A percentile compares a stretch with the other conserved stretches of the same genome.
phyloP scores from a whole-genome alignment of 2,329 filamentous ascomycete genomes.

The Xylariaceae sp. region DNA sequence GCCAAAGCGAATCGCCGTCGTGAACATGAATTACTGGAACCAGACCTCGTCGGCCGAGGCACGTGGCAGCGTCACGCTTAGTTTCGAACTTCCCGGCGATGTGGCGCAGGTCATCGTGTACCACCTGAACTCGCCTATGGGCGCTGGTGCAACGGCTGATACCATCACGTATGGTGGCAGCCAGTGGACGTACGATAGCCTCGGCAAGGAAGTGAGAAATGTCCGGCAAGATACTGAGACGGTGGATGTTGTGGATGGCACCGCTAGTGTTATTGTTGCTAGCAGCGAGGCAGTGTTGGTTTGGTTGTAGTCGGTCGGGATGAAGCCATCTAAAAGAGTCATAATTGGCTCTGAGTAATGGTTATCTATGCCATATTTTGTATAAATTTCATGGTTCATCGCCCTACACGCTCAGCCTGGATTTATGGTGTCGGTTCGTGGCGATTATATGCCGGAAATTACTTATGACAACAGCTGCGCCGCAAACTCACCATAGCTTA shows the following conservation, averaged over 20 bases:
- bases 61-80: constrained; percentile 35
- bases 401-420: no score
- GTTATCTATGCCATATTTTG: no score
- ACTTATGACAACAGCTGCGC: no score
- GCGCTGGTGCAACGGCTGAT: constrained; percentile 43
- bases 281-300: constrained; percentile 43
- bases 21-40: constrained; percentile 48
- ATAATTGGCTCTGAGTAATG: no score
- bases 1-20: constrained; percentile 41
- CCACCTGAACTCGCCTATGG: constrained; percentile 43
- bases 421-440: no score
- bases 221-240: constrained; percentile 42
- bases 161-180: constrained; percentile 48
- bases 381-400: no score
- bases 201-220: constrained; percentile 43
- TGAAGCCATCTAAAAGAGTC: no score
- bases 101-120: constrained; percentile 37
- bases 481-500: no score
- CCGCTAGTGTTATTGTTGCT: constrained; percentile 35
- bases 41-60: constrained; percentile 36
- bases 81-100: constrained; percentile 33
- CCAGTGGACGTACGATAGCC: constrained; percentile 47
- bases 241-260: constrained; percentile 37
- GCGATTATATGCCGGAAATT: no score
- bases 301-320: constrained; percentile 29